These are phyloP conservation scores for Asterophora parasitica DNA, from an alignment of 768 basidiomycete species.

Conservation along the genomic window DNA sequence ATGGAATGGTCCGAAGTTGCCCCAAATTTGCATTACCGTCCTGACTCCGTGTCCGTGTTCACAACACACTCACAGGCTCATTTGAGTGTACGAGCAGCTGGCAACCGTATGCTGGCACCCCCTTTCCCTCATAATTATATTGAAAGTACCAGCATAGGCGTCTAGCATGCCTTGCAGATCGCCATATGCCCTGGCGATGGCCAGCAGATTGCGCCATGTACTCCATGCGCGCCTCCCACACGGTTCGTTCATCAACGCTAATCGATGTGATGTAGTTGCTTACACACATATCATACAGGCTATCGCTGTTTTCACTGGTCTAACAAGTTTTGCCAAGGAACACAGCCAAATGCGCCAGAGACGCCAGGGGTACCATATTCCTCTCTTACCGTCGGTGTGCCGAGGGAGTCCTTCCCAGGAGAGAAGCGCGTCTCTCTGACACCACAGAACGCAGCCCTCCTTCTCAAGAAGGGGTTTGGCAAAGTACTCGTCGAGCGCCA, in stretches of 20 bases:
- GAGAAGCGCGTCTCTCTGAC: slow-evolving; percentile 81
- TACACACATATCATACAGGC: slow-evolving; percentile 17
- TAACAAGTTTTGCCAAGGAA: slow-evolving; percentile 20
- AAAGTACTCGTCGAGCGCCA: slow-evolving; percentile 68
- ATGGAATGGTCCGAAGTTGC: no score
- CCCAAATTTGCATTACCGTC: no score
- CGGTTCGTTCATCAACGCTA: slow-evolving; percentile 14
- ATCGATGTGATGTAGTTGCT: not conserved
- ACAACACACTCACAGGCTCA: not conserved
- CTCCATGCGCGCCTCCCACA: slow-evolving; percentile 9
- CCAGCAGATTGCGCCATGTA: slow-evolving; percentile 21
- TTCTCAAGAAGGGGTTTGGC: slow-evolving; percentile 80
- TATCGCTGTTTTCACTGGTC: slow-evolving; percentile 31
- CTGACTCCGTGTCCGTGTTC: not conserved
- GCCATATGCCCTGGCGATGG: slow-evolving; percentile 23
- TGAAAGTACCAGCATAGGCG: slow-evolving; percentile 7
- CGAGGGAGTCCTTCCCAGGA: slow-evolving; percentile 69
- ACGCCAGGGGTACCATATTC: slow-evolving; percentile 55
- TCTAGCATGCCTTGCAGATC: slow-evolving; percentile 29
- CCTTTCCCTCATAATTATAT: slow-evolving; percentile 1
- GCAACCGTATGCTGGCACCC: slow-evolving; percentile 7
- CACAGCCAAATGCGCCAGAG: slow-evolving; percentile 24
- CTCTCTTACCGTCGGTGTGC: slow-evolving; percentile 69
- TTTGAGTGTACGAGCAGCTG: not conserved
- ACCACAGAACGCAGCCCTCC: slow-evolving; percentile 67